phyloP scores from a whole-genome alignment of 495 filamentous ascomycete species.

The Chaetomium cochliodes region DNA sequence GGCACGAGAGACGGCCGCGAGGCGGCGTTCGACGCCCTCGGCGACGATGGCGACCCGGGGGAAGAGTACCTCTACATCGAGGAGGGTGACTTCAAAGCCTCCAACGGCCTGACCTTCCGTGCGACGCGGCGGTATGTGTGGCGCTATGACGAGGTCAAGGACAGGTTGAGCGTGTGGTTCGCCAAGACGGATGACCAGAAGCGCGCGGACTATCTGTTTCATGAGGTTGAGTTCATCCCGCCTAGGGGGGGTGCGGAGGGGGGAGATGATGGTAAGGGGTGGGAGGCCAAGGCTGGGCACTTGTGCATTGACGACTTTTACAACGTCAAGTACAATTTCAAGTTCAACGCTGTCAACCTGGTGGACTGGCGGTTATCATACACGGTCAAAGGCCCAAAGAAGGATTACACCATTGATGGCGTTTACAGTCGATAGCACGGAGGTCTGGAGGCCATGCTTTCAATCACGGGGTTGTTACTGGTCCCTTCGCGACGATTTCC shows the following conservation, averaged over 20 bases:
- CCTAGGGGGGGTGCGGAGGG: slow-evolving; percentile 22
- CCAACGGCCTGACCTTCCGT: slow-evolving; percentile 46
- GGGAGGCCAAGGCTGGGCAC: slow-evolving; percentile 59
- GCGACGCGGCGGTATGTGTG: slow-evolving; percentile 57
- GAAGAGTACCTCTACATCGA: slow-evolving; percentile 70
- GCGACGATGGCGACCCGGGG: slow-evolving; percentile 38
- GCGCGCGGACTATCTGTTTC: slow-evolving; percentile 66
- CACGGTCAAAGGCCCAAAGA: slow-evolving; percentile 63
- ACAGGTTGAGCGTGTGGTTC: slow-evolving; percentile 66
- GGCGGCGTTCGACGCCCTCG: slow-evolving; percentile 32
- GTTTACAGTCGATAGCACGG: slow-evolving; percentile 40
- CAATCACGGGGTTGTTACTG: no score
- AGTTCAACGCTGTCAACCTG: slow-evolving; percentile 55
- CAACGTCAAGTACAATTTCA: slow-evolving; percentile 59
- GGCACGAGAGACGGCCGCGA: slow-evolving; percentile 51
- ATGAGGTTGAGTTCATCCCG: slow-evolving; percentile 49
- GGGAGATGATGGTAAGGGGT: slow-evolving; percentile 35
- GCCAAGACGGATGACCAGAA: slow-evolving; percentile 55
- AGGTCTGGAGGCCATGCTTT: no score
- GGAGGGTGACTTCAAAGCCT: slow-evolving; percentile 56
- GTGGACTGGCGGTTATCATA: slow-evolving; percentile 57
- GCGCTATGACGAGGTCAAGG: slow-evolving; percentile 54
- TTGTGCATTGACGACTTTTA: slow-evolving; percentile 66
- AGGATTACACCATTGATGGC: slow-evolving; percentile 62
- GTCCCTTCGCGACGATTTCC: no score